These are phyloP conservation scores for Suhomyces sp. DNA, from an alignment of 805 yeast species.

Conservation along the genomic window DNA sequence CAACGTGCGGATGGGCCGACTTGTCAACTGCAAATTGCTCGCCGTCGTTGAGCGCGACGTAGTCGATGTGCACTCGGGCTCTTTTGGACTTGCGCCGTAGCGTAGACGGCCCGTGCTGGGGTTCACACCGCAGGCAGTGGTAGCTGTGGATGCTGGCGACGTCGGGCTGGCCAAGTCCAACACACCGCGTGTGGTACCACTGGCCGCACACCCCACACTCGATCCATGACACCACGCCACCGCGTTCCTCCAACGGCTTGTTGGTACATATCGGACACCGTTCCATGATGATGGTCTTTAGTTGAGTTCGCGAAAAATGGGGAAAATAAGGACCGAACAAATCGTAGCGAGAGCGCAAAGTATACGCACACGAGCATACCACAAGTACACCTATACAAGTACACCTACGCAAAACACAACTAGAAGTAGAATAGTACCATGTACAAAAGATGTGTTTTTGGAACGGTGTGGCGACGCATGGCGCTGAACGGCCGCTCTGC, in stretches of 20 bases:
- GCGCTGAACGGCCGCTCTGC: background rate
- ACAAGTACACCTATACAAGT: background rate
- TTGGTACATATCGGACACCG: slow-evolving; percentile 21
- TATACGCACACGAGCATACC: background rate
- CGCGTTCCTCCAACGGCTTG: slow-evolving; percentile 12
- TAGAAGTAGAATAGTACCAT: background rate
- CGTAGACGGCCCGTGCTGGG: slow-evolving; percentile 47
- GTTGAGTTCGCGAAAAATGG: background rate
- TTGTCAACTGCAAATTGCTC: slow-evolving; percentile 48
- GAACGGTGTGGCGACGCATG: background rate
- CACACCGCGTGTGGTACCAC: slow-evolving; percentile 57
- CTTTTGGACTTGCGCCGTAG: slow-evolving; percentile 55
- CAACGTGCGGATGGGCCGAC: slow-evolving; percentile 52
- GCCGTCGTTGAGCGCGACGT: slow-evolving; percentile 76
- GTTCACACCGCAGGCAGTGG: slow-evolving; percentile 54
- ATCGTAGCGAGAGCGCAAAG: background rate
- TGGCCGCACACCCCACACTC: slow-evolving; percentile 52
- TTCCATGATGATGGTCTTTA: background rate
- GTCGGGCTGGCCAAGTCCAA: slow-evolving; percentile 33
- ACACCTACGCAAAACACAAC: no score
- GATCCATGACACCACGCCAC: slow-evolving; percentile 41
- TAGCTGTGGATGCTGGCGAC: slow-evolving; percentile 42
- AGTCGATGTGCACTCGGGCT: slow-evolving; percentile 58
- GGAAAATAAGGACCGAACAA: background rate
- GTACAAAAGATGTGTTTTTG: background rate